Evolutionary conservation across 495 filamentous ascomycete species (phyloP), one percentile per base, ranked within the genome.

Genomic region (Xylaria bambusicola): DNA sequence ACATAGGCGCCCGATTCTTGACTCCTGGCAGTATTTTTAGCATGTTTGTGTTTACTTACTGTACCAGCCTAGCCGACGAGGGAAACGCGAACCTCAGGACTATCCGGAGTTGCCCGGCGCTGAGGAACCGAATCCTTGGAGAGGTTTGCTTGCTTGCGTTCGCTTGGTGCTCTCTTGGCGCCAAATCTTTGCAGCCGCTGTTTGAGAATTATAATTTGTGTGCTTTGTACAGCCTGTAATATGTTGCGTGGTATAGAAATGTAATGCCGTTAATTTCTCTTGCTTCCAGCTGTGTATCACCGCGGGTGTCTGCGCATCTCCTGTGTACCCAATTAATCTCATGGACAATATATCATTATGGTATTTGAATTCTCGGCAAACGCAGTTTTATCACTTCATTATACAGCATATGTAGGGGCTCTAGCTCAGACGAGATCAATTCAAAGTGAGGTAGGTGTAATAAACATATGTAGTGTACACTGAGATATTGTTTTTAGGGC

Each of bases 241-340:
- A n/a, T n/a, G 26, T 13, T 31, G 46, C 13, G 26, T n/a, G 15
- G n/a, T 10, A 33, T 18, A n/a, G n/a, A n/a, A n/a, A 6, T 15
- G 29, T 12, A 27, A 41, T 3, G 6, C 10, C n/a, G 13, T 17
- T 50, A 23, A 50, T 33, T 33, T 10, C 10, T 33, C 29, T 33
- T 5, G 29, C 10, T 5, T 33, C 29, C 29, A 10, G 29, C 10
- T 10, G 21, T 5, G 38, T 47, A 31, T 35, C 20, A 48, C 44
- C 8, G 27, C 33, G 24, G 36, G 49, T 36, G 8, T 31, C 35
- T 41, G 44, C 18, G 40, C 29, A 35, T 27, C 31, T 33, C 41
- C 35, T 50, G 33, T 55, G 51, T 44, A 26, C 51, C 42, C 51
- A 45, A 47, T 31, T 35, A 61, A 61, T 56, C 41, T 56, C 44